Percentiles rank a stretch among this genome's conserved stretches.
phyloP scores from a whole-genome alignment of 1,139 yeast species.

The Protomyces arabidopsidicola region DNA sequence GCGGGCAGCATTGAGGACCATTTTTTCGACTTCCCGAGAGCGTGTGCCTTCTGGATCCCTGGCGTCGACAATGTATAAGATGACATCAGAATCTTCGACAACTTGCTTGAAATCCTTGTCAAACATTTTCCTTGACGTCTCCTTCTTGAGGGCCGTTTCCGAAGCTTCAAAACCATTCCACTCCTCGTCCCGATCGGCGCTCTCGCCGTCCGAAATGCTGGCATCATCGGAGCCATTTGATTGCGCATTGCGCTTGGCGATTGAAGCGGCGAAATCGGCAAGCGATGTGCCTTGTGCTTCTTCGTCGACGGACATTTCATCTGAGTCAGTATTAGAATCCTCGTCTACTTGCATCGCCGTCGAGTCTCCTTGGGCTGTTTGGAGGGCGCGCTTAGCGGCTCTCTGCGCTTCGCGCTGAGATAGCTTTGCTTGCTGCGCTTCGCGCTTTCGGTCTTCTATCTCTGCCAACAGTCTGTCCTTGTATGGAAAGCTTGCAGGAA shows the following conservation, averaged over 20 bases:
- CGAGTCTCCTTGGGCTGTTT: constrained; percentile 39
- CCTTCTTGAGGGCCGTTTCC: constrained; percentile 41
- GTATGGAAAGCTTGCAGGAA: constrained; percentile 91
- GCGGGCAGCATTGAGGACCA: constrained; percentile 61
- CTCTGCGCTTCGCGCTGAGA: constrained; percentile 46
- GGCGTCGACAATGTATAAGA: constrained; percentile 89
- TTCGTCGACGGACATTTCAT: constrained; percentile 38
- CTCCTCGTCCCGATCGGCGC: constrained; percentile 42
- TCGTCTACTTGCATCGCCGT: constrained; percentile 36
- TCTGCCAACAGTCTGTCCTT: constrained; percentile 77
- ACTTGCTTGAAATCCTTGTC: constrained; percentile 70
- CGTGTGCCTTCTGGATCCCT: constrained; percentile 96
- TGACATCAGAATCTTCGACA: constrained; percentile 84
- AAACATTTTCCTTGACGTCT: constrained; percentile 78
- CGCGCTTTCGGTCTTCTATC: constrained; percentile 66
- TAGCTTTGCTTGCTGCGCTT: constrained; percentile 59
- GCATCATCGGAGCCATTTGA: constrained; percentile 44
- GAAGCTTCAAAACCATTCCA: constrained; percentile 42
- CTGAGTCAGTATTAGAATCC: constrained; percentile 26
- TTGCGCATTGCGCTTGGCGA: constrained; percentile 71
- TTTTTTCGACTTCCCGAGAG: constrained; percentile 84
- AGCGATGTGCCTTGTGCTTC: constrained; percentile 37
- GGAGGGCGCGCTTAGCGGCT: constrained; percentile 39
- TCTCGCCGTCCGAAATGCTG: constrained; percentile 40
- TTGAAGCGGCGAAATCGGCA: constrained; percentile 71